Evolutionary conservation across 305 asterid species (phyloP).

Genomic region (Solanum hybrid): DNA sequence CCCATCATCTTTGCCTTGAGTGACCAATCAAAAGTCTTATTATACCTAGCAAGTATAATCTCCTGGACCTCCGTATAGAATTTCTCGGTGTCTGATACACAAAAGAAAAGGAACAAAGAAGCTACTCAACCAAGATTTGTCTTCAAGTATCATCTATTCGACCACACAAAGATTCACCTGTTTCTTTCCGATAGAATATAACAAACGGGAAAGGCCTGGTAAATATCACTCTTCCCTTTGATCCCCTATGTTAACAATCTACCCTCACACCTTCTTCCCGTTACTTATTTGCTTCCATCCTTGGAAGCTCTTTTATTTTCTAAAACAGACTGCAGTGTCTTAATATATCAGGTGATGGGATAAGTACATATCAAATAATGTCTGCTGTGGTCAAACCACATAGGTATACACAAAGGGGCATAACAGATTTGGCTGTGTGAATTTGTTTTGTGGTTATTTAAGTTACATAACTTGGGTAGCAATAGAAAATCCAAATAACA

Average conservation of each 20-base stretch:
- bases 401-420: neutral
- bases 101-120: neutral
- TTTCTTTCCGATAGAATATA: neutral
- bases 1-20: conserved; percentile 98
- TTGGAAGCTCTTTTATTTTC: neutral
- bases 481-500: neutral
- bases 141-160: neutral
- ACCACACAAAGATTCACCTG: neutral
- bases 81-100: conserved; percentile 74
- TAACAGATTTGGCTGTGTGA: neutral
- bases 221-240: neutral
- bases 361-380: neutral
- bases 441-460: neutral
- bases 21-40: conserved; percentile 92
- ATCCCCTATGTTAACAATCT: neutral
- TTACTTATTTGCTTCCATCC: neutral
- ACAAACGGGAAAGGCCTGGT: neutral
- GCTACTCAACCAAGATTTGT: neutral
- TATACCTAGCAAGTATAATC: conserved; percentile 73
- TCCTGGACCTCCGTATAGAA: conserved; percentile 93
- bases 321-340: neutral
- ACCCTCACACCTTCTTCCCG: neutral
- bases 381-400: neutral
- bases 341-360: neutral
- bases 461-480: neutral